Percentiles rank a stretch among this genome's conserved stretches.
phyloP scores from a whole-genome alignment of 257 asterid genomes.

The Echium plantagineum region DNA sequence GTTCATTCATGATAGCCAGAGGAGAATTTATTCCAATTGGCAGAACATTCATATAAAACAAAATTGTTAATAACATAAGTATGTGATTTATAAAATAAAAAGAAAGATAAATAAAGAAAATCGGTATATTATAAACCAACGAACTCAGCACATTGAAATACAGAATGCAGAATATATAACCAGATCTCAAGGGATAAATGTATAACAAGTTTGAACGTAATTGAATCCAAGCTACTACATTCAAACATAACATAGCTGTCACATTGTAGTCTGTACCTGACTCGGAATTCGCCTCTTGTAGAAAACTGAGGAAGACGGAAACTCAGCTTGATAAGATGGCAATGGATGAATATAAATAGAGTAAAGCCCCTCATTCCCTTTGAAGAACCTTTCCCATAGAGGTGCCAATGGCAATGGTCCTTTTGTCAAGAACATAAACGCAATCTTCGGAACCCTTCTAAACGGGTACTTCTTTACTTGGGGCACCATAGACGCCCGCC shows the following conservation, averaged over 20 bases:
- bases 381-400: conserved; percentile 42
- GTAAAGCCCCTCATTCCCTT: conserved; percentile 28
- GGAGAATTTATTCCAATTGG: not conserved
- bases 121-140: too few relatives aligned
- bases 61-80: too few relatives aligned
- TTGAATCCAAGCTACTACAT: not conserved
- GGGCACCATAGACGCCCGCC: conserved; percentile 40
- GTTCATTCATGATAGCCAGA: too few relatives aligned
- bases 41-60: not conserved
- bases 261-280: conserved; percentile 21
- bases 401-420: conserved; percentile 48
- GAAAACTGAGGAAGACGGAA: conserved; percentile 28
- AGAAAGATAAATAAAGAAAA: too few relatives aligned
- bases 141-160: too few relatives aligned
- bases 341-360: conserved; percentile 32
- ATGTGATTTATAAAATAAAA: too few relatives aligned
- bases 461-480: conserved; percentile 35
- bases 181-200: not conserved
- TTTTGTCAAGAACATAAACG: conserved; percentile 44
- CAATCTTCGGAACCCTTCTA: conserved; percentile 38
- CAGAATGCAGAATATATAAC: not conserved
- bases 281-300: conserved; percentile 38
- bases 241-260: too few relatives aligned
- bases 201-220: not conserved
- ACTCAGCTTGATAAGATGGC: conserved; percentile 30